Evolutionary conservation across 768 basidiomycete genomes (phyloP).

Genomic region (Phanerodontia chrysosporium): DNA sequence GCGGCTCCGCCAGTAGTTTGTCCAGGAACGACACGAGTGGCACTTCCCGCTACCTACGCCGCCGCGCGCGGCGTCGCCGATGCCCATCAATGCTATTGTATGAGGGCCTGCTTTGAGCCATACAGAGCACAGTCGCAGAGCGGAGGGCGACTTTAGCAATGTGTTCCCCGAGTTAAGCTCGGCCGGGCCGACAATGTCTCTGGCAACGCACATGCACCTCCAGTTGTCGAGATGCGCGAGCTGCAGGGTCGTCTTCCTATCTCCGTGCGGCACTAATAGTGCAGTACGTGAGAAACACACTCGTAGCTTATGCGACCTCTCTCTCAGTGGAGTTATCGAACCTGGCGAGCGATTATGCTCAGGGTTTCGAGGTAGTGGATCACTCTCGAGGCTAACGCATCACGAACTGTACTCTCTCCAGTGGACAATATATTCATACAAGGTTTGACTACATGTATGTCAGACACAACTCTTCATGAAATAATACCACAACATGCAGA

Average conservation of each 20-base stretch:
- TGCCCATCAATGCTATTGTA: not conserved
- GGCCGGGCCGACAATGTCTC: slow-evolving; percentile 5
- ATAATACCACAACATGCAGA: not conserved
- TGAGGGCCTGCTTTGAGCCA: not conserved
- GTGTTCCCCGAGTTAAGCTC: slow-evolving; percentile 10
- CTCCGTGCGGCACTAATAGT: slow-evolving; percentile 7
- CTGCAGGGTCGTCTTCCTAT: slow-evolving; percentile 13
- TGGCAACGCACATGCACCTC: not conserved
- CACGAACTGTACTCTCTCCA: not conserved
- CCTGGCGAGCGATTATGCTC: not conserved
- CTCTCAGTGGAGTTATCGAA: not conserved
- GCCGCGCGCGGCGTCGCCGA: not conserved
- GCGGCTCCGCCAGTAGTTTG: slow-evolving; percentile 23
- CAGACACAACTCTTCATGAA: not conserved
- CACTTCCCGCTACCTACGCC: slow-evolving; percentile 8
- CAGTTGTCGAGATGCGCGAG: slow-evolving; percentile 20
- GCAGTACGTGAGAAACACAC: not conserved
- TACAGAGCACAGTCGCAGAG: not conserved
- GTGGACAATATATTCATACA: not conserved
- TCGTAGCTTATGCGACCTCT: not conserved
- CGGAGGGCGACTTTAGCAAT: slow-evolving; percentile 18
- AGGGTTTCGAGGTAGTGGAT: not conserved
- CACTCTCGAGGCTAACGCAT: not conserved
- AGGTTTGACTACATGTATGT: not conserved
- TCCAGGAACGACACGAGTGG: slow-evolving; percentile 26